These are phyloP conservation scores for Calocybe cyanea DNA, from an alignment of 768 basidiomycete species.

Conservation along the genomic window DNA sequence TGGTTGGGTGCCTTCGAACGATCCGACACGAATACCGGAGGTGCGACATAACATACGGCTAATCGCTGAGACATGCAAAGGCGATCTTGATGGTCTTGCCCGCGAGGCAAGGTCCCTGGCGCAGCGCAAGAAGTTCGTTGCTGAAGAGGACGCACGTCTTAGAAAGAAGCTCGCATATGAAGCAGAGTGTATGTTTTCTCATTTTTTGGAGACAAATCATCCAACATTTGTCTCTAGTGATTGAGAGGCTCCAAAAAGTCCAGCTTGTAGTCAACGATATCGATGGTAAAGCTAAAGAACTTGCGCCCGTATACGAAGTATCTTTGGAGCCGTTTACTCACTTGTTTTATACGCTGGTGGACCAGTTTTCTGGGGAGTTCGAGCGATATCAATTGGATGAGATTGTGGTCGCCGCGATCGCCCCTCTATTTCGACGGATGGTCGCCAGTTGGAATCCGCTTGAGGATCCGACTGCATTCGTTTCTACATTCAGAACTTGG, in stretches of 20 bases:
- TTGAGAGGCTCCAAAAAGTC: constrained; percentile 72
- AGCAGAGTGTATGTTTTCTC: constrained; percentile 57
- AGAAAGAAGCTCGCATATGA: constrained; percentile 70
- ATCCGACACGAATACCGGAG: constrained; percentile 89
- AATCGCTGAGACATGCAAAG: constrained; percentile 78
- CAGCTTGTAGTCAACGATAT: constrained; percentile 75
- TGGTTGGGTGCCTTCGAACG: constrained; percentile 84
- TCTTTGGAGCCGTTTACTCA: constrained; percentile 73
- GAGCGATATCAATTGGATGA: constrained; percentile 81
- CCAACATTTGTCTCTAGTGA: constrained; percentile 44
- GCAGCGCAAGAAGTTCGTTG: constrained; percentile 72
- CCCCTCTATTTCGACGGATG: constrained; percentile 74
- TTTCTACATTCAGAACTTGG: constrained; percentile 69
- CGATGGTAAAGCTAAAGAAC: constrained; percentile 56
- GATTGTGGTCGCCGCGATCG: constrained; percentile 88
- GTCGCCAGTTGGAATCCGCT: constrained; percentile 82
- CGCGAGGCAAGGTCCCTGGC: constrained; percentile 83
- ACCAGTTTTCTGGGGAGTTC: constrained; percentile 70
- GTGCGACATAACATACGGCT: constrained; percentile 93
- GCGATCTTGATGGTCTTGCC: constrained; percentile 83
- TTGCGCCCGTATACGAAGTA: constrained; percentile 62
- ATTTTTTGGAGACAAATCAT: background rate
- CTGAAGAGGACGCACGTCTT: constrained; percentile 66
- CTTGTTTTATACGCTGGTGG: constrained; percentile 66
- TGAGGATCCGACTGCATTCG: constrained; percentile 62